These are phyloP conservation scores for Paramecium tetraurelia DNA, from an alignment of 73 alveolate species.

Conservation along the genomic window DNA sequence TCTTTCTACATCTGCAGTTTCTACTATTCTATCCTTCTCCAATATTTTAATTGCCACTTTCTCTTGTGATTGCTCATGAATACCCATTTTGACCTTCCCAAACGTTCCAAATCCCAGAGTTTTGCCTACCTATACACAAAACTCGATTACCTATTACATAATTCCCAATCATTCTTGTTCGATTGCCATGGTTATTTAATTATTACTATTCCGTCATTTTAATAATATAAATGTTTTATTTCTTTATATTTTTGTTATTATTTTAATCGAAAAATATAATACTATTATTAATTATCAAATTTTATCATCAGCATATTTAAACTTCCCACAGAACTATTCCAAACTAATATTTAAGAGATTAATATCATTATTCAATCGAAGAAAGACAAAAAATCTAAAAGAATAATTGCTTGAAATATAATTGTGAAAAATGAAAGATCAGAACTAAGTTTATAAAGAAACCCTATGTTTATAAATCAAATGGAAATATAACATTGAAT, in stretches of 20 bases:
- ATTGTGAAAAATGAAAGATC: no score
- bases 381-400: no score
- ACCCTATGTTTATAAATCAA: no score
- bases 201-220: neutral
- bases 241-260: no score
- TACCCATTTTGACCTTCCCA: slow-evolving; percentile 60
- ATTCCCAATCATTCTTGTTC: neutral
- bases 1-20: slow-evolving; percentile 86
- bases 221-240: neutral
- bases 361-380: no score
- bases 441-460: no score
- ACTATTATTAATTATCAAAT: neutral
- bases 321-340: no score
- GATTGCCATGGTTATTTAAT: neutral
- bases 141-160: neutral
- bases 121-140: slow-evolving; percentile 52
- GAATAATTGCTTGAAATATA: no score
- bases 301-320: no score
- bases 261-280: neutral
- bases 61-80: slow-evolving; percentile 49
- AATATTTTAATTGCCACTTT: slow-evolving; percentile 95
- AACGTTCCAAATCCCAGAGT: slow-evolving; percentile 57
- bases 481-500: no score
- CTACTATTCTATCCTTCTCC: slow-evolving; percentile 86
- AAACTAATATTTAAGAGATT: no score